A percentile compares a stretch with the other conserved stretches of the same genome.
These are phyloP conservation scores for Apiospora pterosperma DNA, from an alignment of 2,329 filamentous ascomycete species.

Conservation along the genomic window DNA sequence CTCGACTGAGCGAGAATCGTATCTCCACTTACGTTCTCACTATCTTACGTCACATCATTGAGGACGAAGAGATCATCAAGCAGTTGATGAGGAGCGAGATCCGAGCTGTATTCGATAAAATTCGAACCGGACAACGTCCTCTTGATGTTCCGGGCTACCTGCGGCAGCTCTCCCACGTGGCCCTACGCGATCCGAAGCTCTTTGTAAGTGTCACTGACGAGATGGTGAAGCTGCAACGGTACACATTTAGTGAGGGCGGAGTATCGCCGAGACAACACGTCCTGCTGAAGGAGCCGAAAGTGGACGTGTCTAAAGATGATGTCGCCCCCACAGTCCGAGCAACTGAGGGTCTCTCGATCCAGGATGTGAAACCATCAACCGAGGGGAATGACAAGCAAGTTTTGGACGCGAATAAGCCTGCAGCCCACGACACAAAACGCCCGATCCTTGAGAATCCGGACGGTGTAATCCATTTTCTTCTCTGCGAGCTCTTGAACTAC, in stretches of 20 bases:
- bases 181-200: conserved; percentile 75
- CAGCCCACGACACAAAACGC: conserved; percentile 65
- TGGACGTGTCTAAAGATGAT: conserved; percentile 32
- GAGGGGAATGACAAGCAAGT: conserved; percentile 58
- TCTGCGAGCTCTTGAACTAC: conserved; percentile 89
- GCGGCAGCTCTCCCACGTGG: conserved; percentile 73
- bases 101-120: conserved; percentile 66
- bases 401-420: conserved; percentile 60
- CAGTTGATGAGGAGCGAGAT: conserved; percentile 93
- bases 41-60: conserved; percentile 86
- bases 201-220: conserved; percentile 89
- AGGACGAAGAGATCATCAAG: conserved; percentile 86
- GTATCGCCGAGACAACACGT: conserved; percentile 29
- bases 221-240: conserved; percentile 70
- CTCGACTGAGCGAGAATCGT: conserved; percentile 59
- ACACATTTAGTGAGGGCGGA: conserved; percentile 31
- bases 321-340: conserved; percentile 43
- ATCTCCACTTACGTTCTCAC: conserved; percentile 69
- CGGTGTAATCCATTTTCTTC: conserved; percentile 89
- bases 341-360: conserved; percentile 43
- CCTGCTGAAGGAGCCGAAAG: conserved; percentile 36
- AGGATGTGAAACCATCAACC: conserved; percentile 58
- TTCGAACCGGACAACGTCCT: conserved; percentile 44
- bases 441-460: conserved; percentile 90
- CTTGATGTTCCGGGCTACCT: conserved; percentile 72